Evolutionary conservation across 345 rosid species (phyloP).

Genomic region (Aquilaria sinensis): DNA sequence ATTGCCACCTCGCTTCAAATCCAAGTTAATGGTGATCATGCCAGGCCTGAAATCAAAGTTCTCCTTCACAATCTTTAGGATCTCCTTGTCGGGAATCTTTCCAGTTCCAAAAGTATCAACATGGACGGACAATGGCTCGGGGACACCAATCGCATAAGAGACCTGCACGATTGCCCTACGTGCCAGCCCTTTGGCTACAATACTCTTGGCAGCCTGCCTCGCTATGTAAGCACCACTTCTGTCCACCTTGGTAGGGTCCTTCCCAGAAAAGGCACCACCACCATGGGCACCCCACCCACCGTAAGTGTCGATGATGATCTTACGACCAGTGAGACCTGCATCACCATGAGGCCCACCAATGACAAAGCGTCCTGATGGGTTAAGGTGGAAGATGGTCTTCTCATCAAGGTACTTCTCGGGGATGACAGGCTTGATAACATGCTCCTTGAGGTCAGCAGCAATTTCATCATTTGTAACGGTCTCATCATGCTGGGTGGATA

Average conservation of each 20-base stretch:
- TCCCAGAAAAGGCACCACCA: conserved; percentile 80
- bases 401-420: conserved; percentile 78
- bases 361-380: conserved; percentile 81
- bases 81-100: conserved; percentile 74
- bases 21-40: conserved; percentile 72
- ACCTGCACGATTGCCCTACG: conserved; percentile 71
- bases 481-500: conserved; percentile 75
- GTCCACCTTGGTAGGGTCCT: conserved; percentile 78
- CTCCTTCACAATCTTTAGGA: conserved; percentile 79
- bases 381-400: conserved; percentile 83
- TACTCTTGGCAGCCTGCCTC: conserved; percentile 85
- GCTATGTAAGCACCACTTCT: conserved; percentile 79
- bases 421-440: conserved; percentile 64
- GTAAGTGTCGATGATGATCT: conserved; percentile 72
- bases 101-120: conserved; percentile 71
- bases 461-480: conserved; percentile 75
- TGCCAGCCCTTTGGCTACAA: conserved; percentile 60
- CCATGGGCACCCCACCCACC: conserved; percentile 86
- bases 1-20: conserved; percentile 77
- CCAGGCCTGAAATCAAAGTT: conserved; percentile 86
- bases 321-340: conserved; percentile 69
- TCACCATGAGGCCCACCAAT: conserved; percentile 81
- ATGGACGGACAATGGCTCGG: conserved; percentile 63
- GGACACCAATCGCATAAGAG: conserved; percentile 68
- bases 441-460: conserved; percentile 80